A percentile compares a stretch with the other conserved stretches of the same genome.
Conservation (phyloP, 1,284 basidiomycete genomes). For the Cerrena zonata region DNA sequence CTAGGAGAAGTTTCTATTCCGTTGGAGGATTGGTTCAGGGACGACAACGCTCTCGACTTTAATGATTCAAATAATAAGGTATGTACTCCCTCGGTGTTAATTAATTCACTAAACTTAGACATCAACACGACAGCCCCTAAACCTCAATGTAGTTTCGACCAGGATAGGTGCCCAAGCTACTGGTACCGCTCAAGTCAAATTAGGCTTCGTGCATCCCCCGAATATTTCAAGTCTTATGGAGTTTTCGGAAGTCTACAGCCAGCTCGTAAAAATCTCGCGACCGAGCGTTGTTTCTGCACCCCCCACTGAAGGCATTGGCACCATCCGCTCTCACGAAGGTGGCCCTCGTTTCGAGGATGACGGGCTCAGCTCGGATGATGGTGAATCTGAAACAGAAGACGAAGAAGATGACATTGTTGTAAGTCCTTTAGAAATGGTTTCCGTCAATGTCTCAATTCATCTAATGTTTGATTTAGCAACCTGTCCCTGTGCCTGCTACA, state of each 20-base stretch:
- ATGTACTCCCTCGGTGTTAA: neutral
- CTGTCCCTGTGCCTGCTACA: conserved; percentile 2
- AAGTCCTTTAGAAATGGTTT: too few relatives aligned
- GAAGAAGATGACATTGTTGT: conserved; percentile 33
- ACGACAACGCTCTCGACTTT: conserved; percentile 47
- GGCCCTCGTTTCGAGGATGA: conserved; percentile 68
- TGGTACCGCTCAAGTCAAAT: conserved; percentile 66
- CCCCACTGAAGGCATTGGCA: conserved; percentile 84
- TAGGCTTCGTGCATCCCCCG: conserved; percentile 64
- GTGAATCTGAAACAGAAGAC: conserved; percentile 35
- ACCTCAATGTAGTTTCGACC: conserved; percentile 51
- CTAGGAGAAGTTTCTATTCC: conserved; percentile 81
- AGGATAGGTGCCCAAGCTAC: conserved; percentile 53
- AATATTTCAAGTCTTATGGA: conserved; percentile 32
- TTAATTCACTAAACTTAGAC: neutral
- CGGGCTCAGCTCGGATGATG: conserved; percentile 61
- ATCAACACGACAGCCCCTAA: conserved; percentile 10
- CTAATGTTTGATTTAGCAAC: conserved; percentile 14
- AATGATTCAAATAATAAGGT: conserved; percentile 57
- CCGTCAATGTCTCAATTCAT: conserved; percentile 16
- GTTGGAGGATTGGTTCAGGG: conserved; percentile 76
- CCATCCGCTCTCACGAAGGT: conserved; percentile 62
- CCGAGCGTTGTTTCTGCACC: conserved; percentile 72
- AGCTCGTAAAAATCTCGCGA: conserved; percentile 60
- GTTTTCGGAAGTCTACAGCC: conserved; percentile 57